Evolutionary conservation across 2,329 filamentous ascomycete species (phyloP), one percentile per base, ranked within the genome.

Genomic region (Penicillium verrucosum): DNA sequence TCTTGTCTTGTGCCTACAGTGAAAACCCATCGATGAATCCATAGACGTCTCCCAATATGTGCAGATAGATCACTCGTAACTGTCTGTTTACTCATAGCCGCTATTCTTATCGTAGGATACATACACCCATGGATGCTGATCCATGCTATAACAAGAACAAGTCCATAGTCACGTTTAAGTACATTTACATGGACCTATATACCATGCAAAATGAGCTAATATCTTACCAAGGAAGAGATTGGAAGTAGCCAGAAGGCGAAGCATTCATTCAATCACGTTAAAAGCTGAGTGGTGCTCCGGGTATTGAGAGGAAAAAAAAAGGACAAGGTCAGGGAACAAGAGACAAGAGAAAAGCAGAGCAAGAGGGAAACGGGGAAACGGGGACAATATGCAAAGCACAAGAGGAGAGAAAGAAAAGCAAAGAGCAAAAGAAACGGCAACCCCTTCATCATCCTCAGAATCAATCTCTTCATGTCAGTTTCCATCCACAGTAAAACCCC

Each of bases 271-370:
- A 37, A 48, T 51, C 25, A 45, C 18, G 18, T 40, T 42, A 21
- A 45, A 45, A 55, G 46, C 25, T 14, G 40, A 44, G 40, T 38
- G 25, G 36, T 44, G 55, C 43, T 60, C 27, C 36, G 29, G 49
- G 57, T 60, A 56, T 56, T 51, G 46, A 59, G 55, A 12, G 21
- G 18, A 18, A 16, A 32, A 38, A 38, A 53, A 14, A 8, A 8
- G 21, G 18, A 32, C 51, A 34, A 47, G 32, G 36, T 21, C 34
- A 29, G 21, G 18, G 25, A 27, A 27, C 25, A 27, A 7, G 25
- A 25, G 21, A 32, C 10, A 25, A 36, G 32, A 36, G 7, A 30
- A 36, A 10, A 30, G 23, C 12, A 54, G 46, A 42, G 18, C 6
- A 50, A n/a, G 29, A 18, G 29, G 5, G 30, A 32, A 32, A 32